Conservation (phyloP, 768 basidiomycete species). For the Chalciporus sphaerocephalus region DNA sequence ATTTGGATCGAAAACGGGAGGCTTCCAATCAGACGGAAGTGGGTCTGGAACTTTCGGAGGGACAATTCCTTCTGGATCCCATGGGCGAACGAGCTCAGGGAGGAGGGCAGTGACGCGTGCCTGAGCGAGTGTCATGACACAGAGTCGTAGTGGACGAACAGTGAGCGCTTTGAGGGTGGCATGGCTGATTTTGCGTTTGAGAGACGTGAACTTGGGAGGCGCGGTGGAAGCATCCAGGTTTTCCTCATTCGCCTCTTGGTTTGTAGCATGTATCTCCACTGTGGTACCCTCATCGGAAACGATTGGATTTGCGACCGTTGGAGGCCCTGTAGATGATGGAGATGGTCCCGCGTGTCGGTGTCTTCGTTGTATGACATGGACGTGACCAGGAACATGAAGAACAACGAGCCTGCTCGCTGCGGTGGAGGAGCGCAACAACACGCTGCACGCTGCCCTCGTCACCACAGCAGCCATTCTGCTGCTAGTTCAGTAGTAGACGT, state of each 20-base stretch:
- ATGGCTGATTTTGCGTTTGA: conserved; percentile 37
- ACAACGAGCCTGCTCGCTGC: neutral
- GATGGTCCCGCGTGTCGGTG: conserved; percentile 2
- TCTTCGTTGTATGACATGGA: conserved; percentile 1
- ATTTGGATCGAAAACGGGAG: conserved; percentile 4
- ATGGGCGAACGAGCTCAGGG: conserved; percentile 60
- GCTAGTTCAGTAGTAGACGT: no score
- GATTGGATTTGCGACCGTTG: neutral
- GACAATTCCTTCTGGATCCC: conserved; percentile 32
- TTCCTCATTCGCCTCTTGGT: neutral
- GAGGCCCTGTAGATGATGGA: neutral
- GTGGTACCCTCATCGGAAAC: neutral
- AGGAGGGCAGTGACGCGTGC: conserved; percentile 71
- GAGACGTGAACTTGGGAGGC: conserved; percentile 29
- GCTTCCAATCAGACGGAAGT: neutral
- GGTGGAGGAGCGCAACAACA: neutral
- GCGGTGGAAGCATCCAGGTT: neutral
- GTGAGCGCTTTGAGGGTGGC: conserved; percentile 58
- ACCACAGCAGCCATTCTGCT: neutral
- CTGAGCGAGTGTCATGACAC: conserved; percentile 78
- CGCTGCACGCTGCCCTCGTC: neutral
- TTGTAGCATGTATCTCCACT: neutral
- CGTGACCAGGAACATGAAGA: conserved; percentile 5
- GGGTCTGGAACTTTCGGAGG: neutral
- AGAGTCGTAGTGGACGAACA: conserved; percentile 58